Percentiles rank a stretch among this genome's conserved stretches.
Conservation (phyloP, 78 protist species). For the Dictyostelium capitatum region DNA sequence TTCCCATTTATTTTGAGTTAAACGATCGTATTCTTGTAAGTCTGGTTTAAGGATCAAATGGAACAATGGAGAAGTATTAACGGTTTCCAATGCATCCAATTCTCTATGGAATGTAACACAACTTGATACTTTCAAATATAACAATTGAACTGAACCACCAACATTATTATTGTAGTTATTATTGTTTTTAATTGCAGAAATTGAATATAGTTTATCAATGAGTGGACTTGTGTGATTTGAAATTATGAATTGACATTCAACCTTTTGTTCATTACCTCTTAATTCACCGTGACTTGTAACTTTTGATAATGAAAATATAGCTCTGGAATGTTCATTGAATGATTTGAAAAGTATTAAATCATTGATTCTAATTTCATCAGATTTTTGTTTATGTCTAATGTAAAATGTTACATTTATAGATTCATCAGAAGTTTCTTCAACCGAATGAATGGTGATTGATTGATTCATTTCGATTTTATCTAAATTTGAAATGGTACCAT, state of each 20-base stretch:
- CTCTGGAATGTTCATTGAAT: background rate
- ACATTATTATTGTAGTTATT: background rate
- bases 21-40: background rate
- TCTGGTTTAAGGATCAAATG: slow-evolving; percentile 18
- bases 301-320: background rate
- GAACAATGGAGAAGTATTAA: background rate
- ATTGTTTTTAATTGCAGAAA: background rate
- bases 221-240: background rate
- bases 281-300: background rate
- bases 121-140: background rate
- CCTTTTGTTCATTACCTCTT: background rate
- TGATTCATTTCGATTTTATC: background rate
- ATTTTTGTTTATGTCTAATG: background rate
- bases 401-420: background rate
- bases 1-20: background rate
- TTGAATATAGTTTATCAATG: background rate
- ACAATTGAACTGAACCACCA: background rate
- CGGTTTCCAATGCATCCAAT: slow-evolving; percentile 6
- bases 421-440: background rate
- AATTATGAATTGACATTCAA: background rate
- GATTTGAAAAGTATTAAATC: slow-evolving; percentile 2
- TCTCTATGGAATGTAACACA: slow-evolving; percentile 49
- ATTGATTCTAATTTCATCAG: background rate
- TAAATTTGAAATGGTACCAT: background rate
- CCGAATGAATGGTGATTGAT: background rate